A percentile compares a stretch with the other conserved stretches of the same genome.
Conservation (phyloP, 2,329 filamentous ascomycete species). For the Hypomyces rosellus region DNA sequence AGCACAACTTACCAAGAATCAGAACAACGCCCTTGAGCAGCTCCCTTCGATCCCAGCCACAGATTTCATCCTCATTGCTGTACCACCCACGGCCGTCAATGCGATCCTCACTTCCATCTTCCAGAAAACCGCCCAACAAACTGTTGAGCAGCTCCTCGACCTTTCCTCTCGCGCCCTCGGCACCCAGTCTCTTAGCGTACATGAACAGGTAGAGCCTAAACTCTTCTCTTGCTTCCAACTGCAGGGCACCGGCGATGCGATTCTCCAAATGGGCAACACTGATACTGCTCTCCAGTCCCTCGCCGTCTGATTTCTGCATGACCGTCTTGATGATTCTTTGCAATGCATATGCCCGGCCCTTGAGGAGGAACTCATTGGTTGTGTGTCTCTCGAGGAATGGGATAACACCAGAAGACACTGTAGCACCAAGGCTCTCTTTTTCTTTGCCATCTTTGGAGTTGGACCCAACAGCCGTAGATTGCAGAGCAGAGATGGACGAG, state of each 20-base stretch:
- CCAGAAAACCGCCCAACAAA: slow-evolving; percentile 65
- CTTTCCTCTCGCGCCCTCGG: slow-evolving; percentile 79
- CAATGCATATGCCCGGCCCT: slow-evolving; percentile 84
- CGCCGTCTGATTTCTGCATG: slow-evolving; percentile 82
- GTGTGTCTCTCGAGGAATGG: slow-evolving; percentile 91
- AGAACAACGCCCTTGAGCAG: slow-evolving; percentile 85
- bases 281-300: slow-evolving; percentile 83
- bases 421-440: slow-evolving; percentile 41
- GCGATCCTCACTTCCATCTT: slow-evolving; percentile 41
- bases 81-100: slow-evolving; percentile 49
- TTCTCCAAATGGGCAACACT: slow-evolving; percentile 96
- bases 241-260: slow-evolving; percentile 79
- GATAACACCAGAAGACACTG: slow-evolving; percentile 84
- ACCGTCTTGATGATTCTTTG: slow-evolving; percentile 87
- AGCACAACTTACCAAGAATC: slow-evolving; percentile 67
- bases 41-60: slow-evolving; percentile 85
- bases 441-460: slow-evolving; percentile 41
- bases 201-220: slow-evolving; percentile 94
- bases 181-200: slow-evolving; percentile 93
- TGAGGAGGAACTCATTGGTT: slow-evolving; percentile 84
- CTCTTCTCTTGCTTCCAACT: slow-evolving; percentile 80
- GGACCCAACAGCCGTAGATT: slow-evolving; percentile 61
- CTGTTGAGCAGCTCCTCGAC: slow-evolving; percentile 86
- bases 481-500: slow-evolving; percentile 74
- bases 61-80: slow-evolving; percentile 64